Evolutionary conservation across 306 rosid genomes (phyloP).

Genomic region (Acacia confusa): DNA sequence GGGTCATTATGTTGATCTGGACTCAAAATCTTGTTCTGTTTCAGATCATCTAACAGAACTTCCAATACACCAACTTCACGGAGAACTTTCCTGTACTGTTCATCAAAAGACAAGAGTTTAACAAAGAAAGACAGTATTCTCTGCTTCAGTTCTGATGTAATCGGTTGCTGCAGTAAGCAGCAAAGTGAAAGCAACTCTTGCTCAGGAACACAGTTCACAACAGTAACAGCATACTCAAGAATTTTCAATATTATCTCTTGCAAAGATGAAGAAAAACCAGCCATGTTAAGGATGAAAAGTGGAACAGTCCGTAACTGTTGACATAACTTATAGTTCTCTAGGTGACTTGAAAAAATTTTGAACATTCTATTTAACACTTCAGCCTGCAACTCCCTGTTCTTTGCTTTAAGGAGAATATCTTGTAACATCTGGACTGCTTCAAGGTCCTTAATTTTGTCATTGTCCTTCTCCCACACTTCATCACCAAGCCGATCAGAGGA

Average conservation of each 20-base stretch:
- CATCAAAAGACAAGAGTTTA: conserved; percentile 95
- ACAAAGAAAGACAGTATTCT: conserved; percentile 91
- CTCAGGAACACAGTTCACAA: conserved; percentile 98
- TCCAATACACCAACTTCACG: conserved; percentile 99
- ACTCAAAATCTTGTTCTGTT: conserved; percentile 63
- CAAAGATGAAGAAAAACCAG: conserved; percentile 75
- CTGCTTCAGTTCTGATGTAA: conserved; percentile 83
- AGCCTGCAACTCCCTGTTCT: conserved; percentile 80
- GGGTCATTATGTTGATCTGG: conserved; percentile 42
- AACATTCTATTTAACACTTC: conserved; percentile 97
- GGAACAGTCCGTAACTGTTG: conserved; percentile 96
- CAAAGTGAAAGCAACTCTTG: conserved; percentile 98
- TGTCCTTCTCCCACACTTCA: conserved; percentile 90
- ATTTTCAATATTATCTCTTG: conserved; percentile 94
- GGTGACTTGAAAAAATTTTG: conserved; percentile 91
- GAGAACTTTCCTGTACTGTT: conserved; percentile 93
- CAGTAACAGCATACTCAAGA: conserved; percentile 99
- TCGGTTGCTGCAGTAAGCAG: conserved; percentile 97
- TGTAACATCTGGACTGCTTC: conserved; percentile 99
- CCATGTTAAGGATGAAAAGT: conserved; percentile 96
- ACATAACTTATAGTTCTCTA: conserved; percentile 92
- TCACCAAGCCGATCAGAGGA: conserved; percentile 81
- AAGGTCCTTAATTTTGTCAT: conserved; percentile 91
- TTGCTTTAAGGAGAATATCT: conserved; percentile 92
- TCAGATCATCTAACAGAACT: conserved; percentile 92